A percentile compares a stretch with the other conserved stretches of the same genome.
These are phyloP conservation scores for Gentiana dahurica DNA, from an alignment of 257 asterid species.

Conservation along the genomic window DNA sequence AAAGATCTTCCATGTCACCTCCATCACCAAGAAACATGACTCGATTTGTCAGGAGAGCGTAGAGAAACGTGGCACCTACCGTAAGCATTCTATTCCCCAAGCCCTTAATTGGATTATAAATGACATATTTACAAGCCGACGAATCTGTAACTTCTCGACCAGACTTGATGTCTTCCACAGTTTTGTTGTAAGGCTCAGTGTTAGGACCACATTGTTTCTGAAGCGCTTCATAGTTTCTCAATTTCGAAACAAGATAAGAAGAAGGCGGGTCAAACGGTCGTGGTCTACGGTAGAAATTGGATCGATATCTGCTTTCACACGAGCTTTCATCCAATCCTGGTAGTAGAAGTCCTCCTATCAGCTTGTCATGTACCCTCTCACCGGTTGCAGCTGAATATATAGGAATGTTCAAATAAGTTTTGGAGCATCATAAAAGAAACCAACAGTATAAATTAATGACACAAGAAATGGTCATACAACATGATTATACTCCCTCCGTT, in stretches of 20 bases:
- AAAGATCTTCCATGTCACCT: slow-evolving; percentile 49
- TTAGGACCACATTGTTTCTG: slow-evolving; percentile 70
- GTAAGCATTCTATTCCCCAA: slow-evolving; percentile 67
- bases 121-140: slow-evolving; percentile 51
- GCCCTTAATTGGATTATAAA: slow-evolving; percentile 64
- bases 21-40: slow-evolving; percentile 65
- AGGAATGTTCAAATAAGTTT: no score
- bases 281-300: slow-evolving; percentile 33
- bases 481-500: no score
- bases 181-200: slow-evolving; percentile 41
- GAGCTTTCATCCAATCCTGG: slow-evolving; percentile 46
- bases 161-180: slow-evolving; percentile 33
- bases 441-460: no score
- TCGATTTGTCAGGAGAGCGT: slow-evolving; percentile 65
- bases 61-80: slow-evolving; percentile 10
- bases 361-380: slow-evolving; percentile 25
- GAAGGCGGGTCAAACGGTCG: slow-evolving; percentile 28
- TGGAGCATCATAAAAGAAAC: no score
- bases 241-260: slow-evolving; percentile 49
- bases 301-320: slow-evolving; percentile 62
- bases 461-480: no score
- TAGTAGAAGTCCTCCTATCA: slow-evolving; percentile 44
- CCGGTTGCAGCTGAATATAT: no score
- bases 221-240: slow-evolving; percentile 1
- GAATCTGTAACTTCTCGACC: slow-evolving; percentile 20